Evolutionary conservation across 352 stramenopile genomes (phyloP), one percentile per base, ranked within the genome.

Genomic region (Phytophthora foliorum): DNA sequence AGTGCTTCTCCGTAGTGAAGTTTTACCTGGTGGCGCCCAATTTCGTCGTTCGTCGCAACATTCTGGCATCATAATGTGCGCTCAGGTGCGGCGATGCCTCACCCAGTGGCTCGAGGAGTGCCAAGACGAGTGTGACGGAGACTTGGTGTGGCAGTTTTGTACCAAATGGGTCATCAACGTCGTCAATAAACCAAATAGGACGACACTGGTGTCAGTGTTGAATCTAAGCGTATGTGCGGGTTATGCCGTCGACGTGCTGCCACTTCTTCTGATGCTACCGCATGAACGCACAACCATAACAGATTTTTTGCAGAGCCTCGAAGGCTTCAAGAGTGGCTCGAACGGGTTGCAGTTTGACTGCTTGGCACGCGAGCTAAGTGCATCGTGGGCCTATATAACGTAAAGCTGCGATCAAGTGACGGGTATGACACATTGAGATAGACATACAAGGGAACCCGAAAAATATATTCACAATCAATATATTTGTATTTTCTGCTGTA

Each of bases 231-330:
- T 64, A 7, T 69, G 52, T 13, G 32, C 44, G 13, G 61, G 61
- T 3, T 69, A 59, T 24, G 19, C n/a, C 2, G 29, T 39, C 7
- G 62, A 63, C 0, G 14, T 64, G 13, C 17, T 69, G 7, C 62
- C 62, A 7, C 62, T 69, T 21, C 19, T 64, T 14, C 36, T 69
- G 14, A 57, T 64, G 46, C n/a, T 69, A 25, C 53, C 62, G 25
- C 61, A 69, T 50, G 17, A 52, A 7, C 7, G 21, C 34, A 16
- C 14, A 31, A 21, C 60, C 2, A 50, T 62, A 10, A 3, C 32
- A 3, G 17, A 17, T 36, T 61, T 69, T 38, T 10, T 69, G 14
- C 42, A 51, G 10, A 57, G 44, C 22, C 32, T 69, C 0, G 61
- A 57, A 9, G 10, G 8, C 21, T 69, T 69, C 31, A 34, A 53